A percentile compares a stretch with the other conserved stretches of the same genome.
These are phyloP conservation scores for Harringtonia lauricola DNA, from an alignment of 2,329 filamentous ascomycete genomes.

Conservation along the genomic window DNA sequence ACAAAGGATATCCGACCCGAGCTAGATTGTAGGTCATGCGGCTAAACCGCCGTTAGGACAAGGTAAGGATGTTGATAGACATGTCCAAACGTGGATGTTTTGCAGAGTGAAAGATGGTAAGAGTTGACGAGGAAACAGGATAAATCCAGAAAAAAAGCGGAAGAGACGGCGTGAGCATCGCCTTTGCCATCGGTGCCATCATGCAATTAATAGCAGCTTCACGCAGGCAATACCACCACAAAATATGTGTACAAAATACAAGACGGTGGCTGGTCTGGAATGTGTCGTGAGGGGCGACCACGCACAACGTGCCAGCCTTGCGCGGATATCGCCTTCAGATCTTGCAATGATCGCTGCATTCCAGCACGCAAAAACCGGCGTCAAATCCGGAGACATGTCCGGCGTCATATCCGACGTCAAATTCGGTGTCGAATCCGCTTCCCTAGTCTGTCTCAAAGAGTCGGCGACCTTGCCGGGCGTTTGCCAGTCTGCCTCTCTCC, in stretches of 20 bases:
- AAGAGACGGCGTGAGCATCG: background rate
- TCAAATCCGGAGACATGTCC: no score
- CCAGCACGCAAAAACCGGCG: no score
- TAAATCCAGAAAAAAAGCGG: background rate
- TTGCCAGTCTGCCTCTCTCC: no score
- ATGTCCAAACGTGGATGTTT: background rate
- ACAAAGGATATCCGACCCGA: no score
- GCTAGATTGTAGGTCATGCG: background rate
- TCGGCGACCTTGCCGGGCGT: no score
- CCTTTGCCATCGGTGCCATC: no score
- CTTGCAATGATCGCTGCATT: background rate
- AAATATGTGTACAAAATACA: background rate
- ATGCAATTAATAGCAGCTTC: background rate
- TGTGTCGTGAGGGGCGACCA: conserved; percentile 16
- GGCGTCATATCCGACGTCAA: no score
- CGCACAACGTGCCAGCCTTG: conserved; percentile 4
- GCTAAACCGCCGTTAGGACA: background rate
- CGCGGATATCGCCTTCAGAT: background rate
- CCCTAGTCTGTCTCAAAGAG: no score
- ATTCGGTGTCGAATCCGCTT: no score
- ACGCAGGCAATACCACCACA: background rate
- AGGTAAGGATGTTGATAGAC: no score
- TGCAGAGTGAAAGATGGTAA: background rate
- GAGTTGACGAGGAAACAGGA: no score
- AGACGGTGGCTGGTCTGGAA: conserved; percentile 14